Evolutionary conservation across 2,329 filamentous ascomycete species (phyloP), one percentile per base, ranked within the genome.

Genomic region (Aspergillus calidoustus): DNA sequence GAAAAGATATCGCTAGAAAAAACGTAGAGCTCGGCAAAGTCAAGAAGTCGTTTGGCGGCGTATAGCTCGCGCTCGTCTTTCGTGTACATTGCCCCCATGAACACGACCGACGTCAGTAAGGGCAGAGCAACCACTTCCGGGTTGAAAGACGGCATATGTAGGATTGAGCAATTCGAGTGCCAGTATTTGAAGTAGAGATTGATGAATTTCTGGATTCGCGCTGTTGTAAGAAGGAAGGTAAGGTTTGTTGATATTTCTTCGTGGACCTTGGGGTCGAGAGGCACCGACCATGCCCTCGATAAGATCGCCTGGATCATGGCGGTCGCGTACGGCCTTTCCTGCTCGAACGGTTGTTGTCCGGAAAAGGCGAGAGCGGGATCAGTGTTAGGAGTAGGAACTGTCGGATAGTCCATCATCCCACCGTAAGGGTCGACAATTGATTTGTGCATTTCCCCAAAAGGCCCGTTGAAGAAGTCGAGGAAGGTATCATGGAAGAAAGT

Each of bases 1-100:
- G 79, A 77, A 56, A 77, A 77, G n/a, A 78, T 71, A 11, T 79
- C 75, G 43, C 74, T 74, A 1, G 80, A 80, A 61, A 77, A 82
- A 8, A 81, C 68, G 55, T 76, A 79, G 5, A 81, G 66, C 61
- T 82, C 80, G 1, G 74, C 78, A 51, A 81, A 72, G 63, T 82
- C 80, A 3, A 81, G 65, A 15, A 81, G 58, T 34, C 72, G 69
- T 59, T 79, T 80, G 0, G 79, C 78, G 3, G 72, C 68, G 23
- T 70, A 70, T 0, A 72, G 69, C 58, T 81, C 80, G 41, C 68
- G 70, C 53, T 76, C 71, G 52, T 79, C 74, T 7, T 71, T 71
- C 4, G 78, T 80, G 61, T 81, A 82, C 71, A 81, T 79, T 0
- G 79, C 79, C 4, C 81, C 81, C 68, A 80, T 77, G 55, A 82